phyloP scores from a whole-genome alignment of 163 green algal species.

The Scenedesmus sp. region DNA sequence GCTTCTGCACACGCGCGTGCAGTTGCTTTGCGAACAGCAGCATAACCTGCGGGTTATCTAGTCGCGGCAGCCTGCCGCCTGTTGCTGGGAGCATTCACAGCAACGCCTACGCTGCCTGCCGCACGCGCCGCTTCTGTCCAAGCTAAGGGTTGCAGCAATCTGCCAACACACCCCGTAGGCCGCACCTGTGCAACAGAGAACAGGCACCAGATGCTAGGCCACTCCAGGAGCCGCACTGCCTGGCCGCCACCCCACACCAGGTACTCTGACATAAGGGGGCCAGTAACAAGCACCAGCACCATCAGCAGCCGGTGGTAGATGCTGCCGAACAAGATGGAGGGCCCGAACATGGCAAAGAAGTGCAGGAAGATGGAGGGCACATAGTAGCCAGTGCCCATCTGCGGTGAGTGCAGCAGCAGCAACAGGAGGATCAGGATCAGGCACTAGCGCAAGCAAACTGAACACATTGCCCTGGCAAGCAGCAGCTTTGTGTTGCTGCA shows the following conservation, averaged over 20 bases:
- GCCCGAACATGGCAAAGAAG: neutral
- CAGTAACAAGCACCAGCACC: neutral
- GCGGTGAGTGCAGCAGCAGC: neutral
- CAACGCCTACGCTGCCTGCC: no score
- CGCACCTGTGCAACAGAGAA: neutral
- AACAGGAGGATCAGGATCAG: no score
- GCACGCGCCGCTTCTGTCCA: neutral
- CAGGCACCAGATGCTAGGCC: neutral
- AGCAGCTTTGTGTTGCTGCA: no score
- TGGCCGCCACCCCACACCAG: neutral
- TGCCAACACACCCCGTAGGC: no score
- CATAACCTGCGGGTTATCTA: no score
- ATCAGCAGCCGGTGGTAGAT: neutral
- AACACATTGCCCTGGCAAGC: no score
- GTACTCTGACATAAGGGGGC: neutral
- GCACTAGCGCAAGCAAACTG: no score
- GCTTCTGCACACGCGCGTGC: no score
- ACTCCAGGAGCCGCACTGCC: neutral
- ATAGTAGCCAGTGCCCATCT: neutral
- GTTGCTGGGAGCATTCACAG: no score
- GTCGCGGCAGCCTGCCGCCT: no score
- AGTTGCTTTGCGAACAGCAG: no score
- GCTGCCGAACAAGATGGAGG: neutral
- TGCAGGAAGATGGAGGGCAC: neutral
- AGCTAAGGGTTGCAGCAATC: neutral